These are phyloP conservation scores for Penicillium coprophilum DNA, from an alignment of 495 filamentous ascomycete genomes.

Conservation along the genomic window DNA sequence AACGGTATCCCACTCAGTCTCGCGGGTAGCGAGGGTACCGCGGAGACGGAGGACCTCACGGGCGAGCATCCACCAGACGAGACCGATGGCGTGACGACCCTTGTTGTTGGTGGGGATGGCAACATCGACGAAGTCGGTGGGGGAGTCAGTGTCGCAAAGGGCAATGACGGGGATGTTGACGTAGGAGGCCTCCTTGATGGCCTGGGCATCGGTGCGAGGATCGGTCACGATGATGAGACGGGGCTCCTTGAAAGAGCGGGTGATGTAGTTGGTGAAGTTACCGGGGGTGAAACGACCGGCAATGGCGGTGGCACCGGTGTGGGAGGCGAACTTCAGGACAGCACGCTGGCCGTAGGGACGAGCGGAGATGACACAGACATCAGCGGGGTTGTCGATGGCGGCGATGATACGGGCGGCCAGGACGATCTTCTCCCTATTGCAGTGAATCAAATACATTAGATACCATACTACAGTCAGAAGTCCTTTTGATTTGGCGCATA, in stretches of 20 bases:
- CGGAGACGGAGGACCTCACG: slow-evolving; percentile 99
- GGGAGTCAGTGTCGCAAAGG: slow-evolving; percentile 98
- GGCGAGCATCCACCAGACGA: slow-evolving; percentile 99
- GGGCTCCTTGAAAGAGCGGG: slow-evolving; percentile 99
- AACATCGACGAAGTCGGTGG: slow-evolving; percentile 98
- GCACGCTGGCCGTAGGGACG: slow-evolving; percentile 99
- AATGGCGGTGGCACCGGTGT: slow-evolving; percentile 97
- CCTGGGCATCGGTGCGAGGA: slow-evolving; percentile 98
- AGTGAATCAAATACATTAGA: slow-evolving; percentile 32
- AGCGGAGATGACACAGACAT: slow-evolving; percentile 98
- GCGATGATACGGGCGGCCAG: slow-evolving; percentile 97
- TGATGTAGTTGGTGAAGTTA: slow-evolving; percentile 99
- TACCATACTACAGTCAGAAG: slow-evolving; percentile 9
- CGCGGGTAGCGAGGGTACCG: slow-evolving; percentile 89
- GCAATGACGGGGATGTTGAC: slow-evolving; percentile 99
- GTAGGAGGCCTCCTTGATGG: slow-evolving; percentile 99
- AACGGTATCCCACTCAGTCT: slow-evolving; percentile 97
- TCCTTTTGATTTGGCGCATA: slow-evolving; percentile 46
- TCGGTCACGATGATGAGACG: slow-evolving; percentile 99
- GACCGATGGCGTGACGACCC: slow-evolving; percentile 96
- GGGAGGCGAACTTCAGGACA: slow-evolving; percentile 96
- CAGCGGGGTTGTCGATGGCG: slow-evolving; percentile 97
- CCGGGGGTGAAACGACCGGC: slow-evolving; percentile 99
- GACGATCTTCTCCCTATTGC: slow-evolving; percentile 94
- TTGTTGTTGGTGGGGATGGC: slow-evolving; percentile 99